Conservation (phyloP, 768 basidiomycete genomes). For the Sarcodon aspratus region DNA sequence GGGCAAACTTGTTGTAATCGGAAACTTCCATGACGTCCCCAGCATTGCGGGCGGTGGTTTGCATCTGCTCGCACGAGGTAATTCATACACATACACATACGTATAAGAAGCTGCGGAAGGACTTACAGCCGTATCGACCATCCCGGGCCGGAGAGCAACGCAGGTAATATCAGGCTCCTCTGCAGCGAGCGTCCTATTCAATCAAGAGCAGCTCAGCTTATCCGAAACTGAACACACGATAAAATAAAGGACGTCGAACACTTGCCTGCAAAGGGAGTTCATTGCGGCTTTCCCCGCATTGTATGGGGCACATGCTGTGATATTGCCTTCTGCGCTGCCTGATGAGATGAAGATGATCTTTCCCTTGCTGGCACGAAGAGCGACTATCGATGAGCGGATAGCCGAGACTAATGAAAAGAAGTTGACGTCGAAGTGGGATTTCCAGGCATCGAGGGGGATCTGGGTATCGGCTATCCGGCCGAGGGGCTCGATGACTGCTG, state of each 20-base stretch:
- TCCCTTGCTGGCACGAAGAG: slow-evolving; percentile 54
- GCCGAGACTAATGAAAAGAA: slow-evolving; percentile 80
- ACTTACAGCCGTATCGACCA: slow-evolving; percentile 73
- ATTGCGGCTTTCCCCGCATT: slow-evolving; percentile 74
- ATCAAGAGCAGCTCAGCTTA: not conserved
- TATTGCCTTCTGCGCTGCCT: slow-evolving; percentile 64
- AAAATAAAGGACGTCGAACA: not conserved
- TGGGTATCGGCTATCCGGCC: slow-evolving; percentile 42
- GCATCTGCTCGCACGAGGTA: slow-evolving; percentile 45
- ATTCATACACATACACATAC: not conserved
- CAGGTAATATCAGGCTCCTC: slow-evolving; percentile 73
- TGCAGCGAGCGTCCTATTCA: slow-evolving; percentile 60
- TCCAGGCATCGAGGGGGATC: slow-evolving; percentile 47
- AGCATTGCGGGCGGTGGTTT: slow-evolving; percentile 41
- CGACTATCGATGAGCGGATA: slow-evolving; percentile 54
- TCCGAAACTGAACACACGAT: not conserved
- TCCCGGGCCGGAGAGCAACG: slow-evolving; percentile 78
- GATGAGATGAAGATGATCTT: slow-evolving; percentile 77
- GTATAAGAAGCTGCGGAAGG: not conserved
- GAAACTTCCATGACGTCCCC: slow-evolving; percentile 38
- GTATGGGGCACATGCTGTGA: slow-evolving; percentile 70
- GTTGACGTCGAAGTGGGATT: slow-evolving; percentile 70
- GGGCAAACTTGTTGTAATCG: slow-evolving; percentile 47
- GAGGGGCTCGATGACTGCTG: slow-evolving; percentile 67
- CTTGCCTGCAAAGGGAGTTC: not conserved